Base-by-base conservation (phyloP, 768 basidiomycete species). In the Gyrodon lividus region DNA sequence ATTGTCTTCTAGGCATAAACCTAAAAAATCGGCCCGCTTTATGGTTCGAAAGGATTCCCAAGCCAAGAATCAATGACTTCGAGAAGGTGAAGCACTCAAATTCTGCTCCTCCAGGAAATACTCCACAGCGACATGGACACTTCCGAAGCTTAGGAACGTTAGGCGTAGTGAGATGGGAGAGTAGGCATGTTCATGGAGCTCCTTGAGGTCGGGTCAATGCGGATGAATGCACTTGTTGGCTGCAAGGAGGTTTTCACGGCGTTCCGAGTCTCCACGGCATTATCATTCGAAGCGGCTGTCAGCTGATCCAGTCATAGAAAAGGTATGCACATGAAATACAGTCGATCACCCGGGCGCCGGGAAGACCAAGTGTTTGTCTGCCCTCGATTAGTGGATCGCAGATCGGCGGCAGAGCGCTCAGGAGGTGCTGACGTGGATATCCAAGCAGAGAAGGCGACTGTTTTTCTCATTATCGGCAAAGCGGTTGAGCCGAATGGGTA, bases 181-280 rank as follows among this genome's bases (percentile, higher is more conserved):
- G 6, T 5, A 28, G 28, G 28, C 6, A 28, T 9, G 8, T 10
- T 28, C 28, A 28, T 28, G 28, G 28, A 10, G 8, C 28, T 28
- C 28, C 28, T 28, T 28, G 28, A 28, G 28, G 28, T 28, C 28
- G 28, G 28, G 28, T 28, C 28, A 31, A 31, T 34, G 24, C 20
- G 23, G 43, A 23, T 28, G 42, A 38, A 13, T 13, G 17, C 42
- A 33, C 9, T 19, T 48, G 26, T 43, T 10, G 6, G 26, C 44
- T 50, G 47, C 24, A 17, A 37, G 35, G 45, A 28, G 28, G 24
- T 17, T 19, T 17, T 17, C 26, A 31, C 23, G 37, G 44, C 6
- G 16, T 52, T 52, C 56, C 52, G 31, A 17, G 7, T 33, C 16
- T 8, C 35, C 38, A 45, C 52, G 37, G 17, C 16, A 23, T 41